Base-by-base conservation (phyloP, 2,329 filamentous ascomycete genomes). In the Scortechinia acanthostroma region DNA sequence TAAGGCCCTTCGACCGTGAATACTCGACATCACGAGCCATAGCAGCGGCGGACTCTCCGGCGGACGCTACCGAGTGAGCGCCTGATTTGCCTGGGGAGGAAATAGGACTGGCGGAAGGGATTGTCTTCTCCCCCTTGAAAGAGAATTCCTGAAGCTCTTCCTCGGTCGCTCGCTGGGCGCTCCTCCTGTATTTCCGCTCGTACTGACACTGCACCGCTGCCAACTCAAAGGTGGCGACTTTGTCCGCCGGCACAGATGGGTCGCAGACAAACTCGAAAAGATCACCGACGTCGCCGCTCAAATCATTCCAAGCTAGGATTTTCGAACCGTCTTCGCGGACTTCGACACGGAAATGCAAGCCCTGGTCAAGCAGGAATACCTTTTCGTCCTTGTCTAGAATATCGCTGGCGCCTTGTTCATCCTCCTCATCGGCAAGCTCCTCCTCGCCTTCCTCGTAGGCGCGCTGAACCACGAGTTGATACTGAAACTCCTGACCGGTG, bases 211-310 rank as follows among this genome's bases (percentile, higher is more conserved):
- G 84, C 47, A 88, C 77, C 4, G 93, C 88, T 45, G 89, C 83
- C 45, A 85, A 74, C 58, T 91, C 81, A 61, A 98, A 97, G 15
- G 84, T 79, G 42, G 83, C 75, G 20, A 93, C 84, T 54, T 91
- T 86, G 42, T 80, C 74, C 2, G 80, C 69, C 21, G 81, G 71
- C 35, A 86, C 78, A 13, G 83, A 82, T 30, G 73, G 63, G 65
- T 97, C 93, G 69, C 91, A 97, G 51, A 98, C 87, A 60, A 97
- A 98, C 63, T 98, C 91, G 74, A 88, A 98, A n/a, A 97, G 76
- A 64, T 98, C 93, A 45, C 90, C 91, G 22, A 80, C 76, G 70
- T 98, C 93, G 46, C 93, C 93, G 55, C 90, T 96, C 49, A 97
- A 69, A 59, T 98, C 93, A 53, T 86, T 84, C 93, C 93, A 98